A percentile compares a stretch with the other conserved stretches of the same genome.
These are phyloP conservation scores for Fusarium brevicatenulatum DNA, from an alignment of 2,329 filamentous ascomycete genomes.

Conservation along the genomic window DNA sequence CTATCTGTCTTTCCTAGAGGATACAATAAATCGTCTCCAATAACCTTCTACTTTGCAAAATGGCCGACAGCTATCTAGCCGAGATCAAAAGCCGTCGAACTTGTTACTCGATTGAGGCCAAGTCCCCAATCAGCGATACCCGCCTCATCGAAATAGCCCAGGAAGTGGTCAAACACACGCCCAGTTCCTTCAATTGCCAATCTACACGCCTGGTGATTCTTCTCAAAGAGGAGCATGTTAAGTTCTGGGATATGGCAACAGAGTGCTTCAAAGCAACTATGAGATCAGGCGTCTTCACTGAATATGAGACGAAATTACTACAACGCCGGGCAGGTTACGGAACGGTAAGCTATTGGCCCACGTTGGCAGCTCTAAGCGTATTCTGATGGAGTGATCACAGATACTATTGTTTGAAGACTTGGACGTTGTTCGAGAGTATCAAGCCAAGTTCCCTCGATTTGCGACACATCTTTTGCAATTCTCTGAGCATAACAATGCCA, in stretches of 20 bases:
- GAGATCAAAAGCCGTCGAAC: slow-evolving; percentile 16
- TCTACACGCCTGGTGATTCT: slow-evolving; percentile 18
- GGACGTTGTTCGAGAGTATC: slow-evolving; percentile 10
- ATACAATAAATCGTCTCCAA: too few species aligned
- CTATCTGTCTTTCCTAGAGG: too few species aligned
- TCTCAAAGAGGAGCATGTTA: slow-evolving; percentile 3
- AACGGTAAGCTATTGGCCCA: neutral
- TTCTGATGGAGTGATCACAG: neutral
- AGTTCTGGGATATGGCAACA: slow-evolving; percentile 21
- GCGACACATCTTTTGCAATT: slow-evolving; percentile 14
- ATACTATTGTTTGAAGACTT: slow-evolving; percentile 24
- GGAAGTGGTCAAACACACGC: slow-evolving; percentile 15
- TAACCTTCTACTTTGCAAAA: neutral
- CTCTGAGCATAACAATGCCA: slow-evolving; percentile 25
- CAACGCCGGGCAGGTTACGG: slow-evolving; percentile 8
- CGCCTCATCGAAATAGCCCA: slow-evolving; percentile 14
- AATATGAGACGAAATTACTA: slow-evolving; percentile 15
- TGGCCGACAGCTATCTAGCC: slow-evolving; percentile 5
- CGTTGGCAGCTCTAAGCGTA: too few species aligned
- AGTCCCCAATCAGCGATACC: slow-evolving; percentile 5
- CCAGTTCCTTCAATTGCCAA: slow-evolving; percentile 25
- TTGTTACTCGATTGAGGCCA: slow-evolving; percentile 14
- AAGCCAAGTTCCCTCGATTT: slow-evolving; percentile 4
- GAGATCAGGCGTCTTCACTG: neutral
- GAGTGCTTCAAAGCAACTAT: slow-evolving; percentile 12